Evolutionary conservation across 1,139 yeast species (phyloP), one percentile per base, ranked within the genome.

Genomic region (Wickerhamiella pararugosa): DNA sequence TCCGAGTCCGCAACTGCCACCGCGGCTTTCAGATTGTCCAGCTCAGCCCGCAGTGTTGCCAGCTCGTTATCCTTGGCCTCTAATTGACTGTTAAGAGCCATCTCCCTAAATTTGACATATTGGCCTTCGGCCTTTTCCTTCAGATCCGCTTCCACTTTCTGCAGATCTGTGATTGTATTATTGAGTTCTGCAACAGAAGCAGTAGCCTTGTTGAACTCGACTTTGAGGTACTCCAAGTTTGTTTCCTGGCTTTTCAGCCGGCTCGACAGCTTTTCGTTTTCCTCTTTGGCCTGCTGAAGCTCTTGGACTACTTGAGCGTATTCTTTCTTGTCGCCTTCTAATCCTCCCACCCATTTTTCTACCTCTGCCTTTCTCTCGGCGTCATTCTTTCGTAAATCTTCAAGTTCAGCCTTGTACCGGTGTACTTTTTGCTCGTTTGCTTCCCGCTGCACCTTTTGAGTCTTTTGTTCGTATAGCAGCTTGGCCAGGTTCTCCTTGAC

Each of bases 401-500:
- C 43, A 11, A 40, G 39, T 10, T 38, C 37, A 3, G 41, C 41
- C 10, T 41, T 37, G 29, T 15, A 25, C 8, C 43, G 40, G 6
- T 25, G n/a, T 8, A 11, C 8, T 8, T 28, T 26, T 9, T 32
- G 10, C 35, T 42, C 44, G 26, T 34, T 15, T n/a, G 33, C 40
- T 9, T 25, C 39, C n/a, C 32, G 31, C 25, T 29, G 32, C 32
- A 11, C 36, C 7, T 25, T 9, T 25, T 30, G 32, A 15, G 29
- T 32, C 36, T 32, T 36, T 30, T 11, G 31, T 8, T 15, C 33
- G 15, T 15, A 8, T 7, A 30, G 25, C 3, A 36, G 36, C 27
- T 28, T 7, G 5, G 26, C 10, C 11, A 41, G 29, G n/a, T 36
- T 60, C 43, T 64, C 63, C 43, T 63, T 66, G 31, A 64, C 63